Evolutionary conservation across 208 protist species (phyloP).

Genomic region (Trypanosoma avium): DNA sequence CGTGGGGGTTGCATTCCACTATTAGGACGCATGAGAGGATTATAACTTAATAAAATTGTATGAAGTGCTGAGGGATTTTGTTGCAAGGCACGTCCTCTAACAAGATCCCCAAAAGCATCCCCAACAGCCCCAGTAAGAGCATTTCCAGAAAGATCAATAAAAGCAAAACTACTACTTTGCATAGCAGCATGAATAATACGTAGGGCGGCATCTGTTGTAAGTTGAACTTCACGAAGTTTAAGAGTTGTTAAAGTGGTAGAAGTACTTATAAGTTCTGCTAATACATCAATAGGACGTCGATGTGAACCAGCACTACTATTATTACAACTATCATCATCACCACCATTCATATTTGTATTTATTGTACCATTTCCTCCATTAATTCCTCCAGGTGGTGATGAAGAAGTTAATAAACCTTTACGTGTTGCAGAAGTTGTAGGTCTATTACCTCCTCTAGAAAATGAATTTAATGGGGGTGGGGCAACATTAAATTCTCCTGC

Average conservation of each 20-base stretch:
- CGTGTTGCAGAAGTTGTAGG: background rate
- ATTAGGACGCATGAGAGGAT: conserved; percentile 52
- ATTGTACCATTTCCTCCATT: background rate
- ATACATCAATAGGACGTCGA: conserved; percentile 54
- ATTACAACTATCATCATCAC: background rate
- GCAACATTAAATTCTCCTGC: background rate
- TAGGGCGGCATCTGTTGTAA: conserved; percentile 50
- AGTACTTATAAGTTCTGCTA: conserved; percentile 59
- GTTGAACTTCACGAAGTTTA: conserved; percentile 50
- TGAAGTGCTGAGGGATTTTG: conserved; percentile 42
- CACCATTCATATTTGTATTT: background rate
- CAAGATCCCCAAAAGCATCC: conserved; percentile 52
- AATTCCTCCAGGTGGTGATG: background rate
- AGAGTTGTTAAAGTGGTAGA: conserved; percentile 57
- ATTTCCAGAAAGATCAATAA: conserved; percentile 78
- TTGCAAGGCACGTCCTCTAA: conserved; percentile 41
- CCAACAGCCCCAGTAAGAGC: conserved; percentile 50
- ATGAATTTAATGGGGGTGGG: background rate
- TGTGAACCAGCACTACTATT: background rate
- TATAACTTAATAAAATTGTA: conserved; percentile 62
- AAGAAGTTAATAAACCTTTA: background rate
- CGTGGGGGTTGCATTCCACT: conserved; percentile 16
- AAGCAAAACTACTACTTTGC: conserved; percentile 44
- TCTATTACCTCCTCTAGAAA: background rate
- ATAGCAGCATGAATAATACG: conserved; percentile 53